A percentile compares a stretch with the other conserved stretches of the same genome.
These are phyloP conservation scores for Blumeriella jaapii DNA, from an alignment of 2,329 filamentous ascomycete genomes.

Conservation along the genomic window DNA sequence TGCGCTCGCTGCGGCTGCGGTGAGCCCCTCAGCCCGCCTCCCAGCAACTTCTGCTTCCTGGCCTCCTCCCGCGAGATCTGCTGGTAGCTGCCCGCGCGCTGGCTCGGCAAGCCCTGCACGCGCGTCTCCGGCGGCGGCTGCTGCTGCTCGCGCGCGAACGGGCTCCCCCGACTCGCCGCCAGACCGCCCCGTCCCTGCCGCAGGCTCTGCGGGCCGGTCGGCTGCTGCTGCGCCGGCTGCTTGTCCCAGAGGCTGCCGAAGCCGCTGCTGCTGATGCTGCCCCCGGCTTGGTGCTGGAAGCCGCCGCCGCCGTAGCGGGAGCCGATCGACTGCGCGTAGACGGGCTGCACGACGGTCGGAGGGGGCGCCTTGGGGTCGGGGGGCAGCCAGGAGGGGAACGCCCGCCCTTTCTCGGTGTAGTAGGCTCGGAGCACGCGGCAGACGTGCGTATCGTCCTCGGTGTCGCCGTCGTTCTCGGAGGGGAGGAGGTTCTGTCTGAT, in stretches of 20 bases:
- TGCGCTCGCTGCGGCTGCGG: slow-evolving; percentile 44
- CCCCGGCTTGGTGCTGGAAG: slow-evolving; percentile 28
- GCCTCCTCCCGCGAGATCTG: too few species aligned
- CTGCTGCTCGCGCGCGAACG: slow-evolving; percentile 12
- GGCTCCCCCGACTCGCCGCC: slow-evolving; percentile 20
- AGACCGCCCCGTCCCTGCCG: slow-evolving; percentile 31
- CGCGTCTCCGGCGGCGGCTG: slow-evolving; percentile 22
- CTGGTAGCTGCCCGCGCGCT: slow-evolving; percentile 67
- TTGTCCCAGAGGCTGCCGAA: slow-evolving; percentile 8
- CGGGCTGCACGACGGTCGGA: slow-evolving; percentile 33
- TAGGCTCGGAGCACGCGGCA: slow-evolving; percentile 87
- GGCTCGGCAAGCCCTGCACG: slow-evolving; percentile 56
- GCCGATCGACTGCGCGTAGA: slow-evolving; percentile 39
- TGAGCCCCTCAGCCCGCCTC: slow-evolving; percentile 64
- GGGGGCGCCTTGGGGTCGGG: slow-evolving; percentile 67
- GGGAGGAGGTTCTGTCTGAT: slow-evolving; percentile 60
- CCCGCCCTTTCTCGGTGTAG: slow-evolving; percentile 77
- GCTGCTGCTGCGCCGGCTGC: background rate
- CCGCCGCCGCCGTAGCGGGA: slow-evolving; percentile 44
- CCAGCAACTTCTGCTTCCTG: slow-evolving; percentile 51
- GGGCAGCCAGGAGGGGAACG: slow-evolving; percentile 78
- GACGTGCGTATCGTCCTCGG: slow-evolving; percentile 86
- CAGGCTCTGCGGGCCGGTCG: slow-evolving; percentile 34
- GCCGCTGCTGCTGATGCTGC: slow-evolving; percentile 19
- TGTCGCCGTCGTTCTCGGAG: slow-evolving; percentile 56